Percentiles rank a stretch among this genome's conserved stretches.
phyloP scores from a whole-genome alignment of 1,284 basidiomycete genomes.

The Apiotrichum sp. region DNA sequence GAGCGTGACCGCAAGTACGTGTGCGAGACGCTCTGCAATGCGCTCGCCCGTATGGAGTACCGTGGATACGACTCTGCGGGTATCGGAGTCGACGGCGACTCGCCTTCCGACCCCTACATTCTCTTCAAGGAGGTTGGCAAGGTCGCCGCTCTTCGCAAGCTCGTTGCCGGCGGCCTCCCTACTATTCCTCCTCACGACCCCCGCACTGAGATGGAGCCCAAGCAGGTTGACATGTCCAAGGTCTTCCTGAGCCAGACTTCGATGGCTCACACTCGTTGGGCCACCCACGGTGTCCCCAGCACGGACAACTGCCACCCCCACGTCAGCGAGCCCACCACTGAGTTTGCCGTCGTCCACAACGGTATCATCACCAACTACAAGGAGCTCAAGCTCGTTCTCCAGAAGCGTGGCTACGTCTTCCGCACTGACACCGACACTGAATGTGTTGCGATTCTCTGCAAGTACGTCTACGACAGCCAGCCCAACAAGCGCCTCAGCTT shows the following conservation, averaged over 20 bases:
- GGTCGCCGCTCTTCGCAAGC: constrained; percentile 87
- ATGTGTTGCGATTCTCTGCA: constrained; percentile 89
- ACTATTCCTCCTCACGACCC: constrained; percentile 19
- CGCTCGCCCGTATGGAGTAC: constrained; percentile 93
- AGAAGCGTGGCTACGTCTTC: constrained; percentile 93
- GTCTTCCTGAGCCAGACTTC: constrained; percentile 82
- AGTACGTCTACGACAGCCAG: constrained; percentile 95
- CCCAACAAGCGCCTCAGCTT: constrained; percentile 83
- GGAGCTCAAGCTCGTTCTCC: constrained; percentile 86
- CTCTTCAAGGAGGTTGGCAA: constrained; percentile 99
- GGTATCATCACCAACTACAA: constrained; percentile 95
- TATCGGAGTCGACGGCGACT: constrained; percentile 91
- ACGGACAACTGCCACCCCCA: constrained; percentile 93
- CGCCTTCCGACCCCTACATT: constrained; percentile 57
- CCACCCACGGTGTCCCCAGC: constrained; percentile 92
- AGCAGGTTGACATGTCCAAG: constrained; percentile 68
- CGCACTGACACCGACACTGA: constrained; percentile 98
- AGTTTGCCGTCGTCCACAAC: constrained; percentile 96
- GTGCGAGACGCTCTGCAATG: constrained; percentile 85
- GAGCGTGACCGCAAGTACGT: constrained; percentile 93
- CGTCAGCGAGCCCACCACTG: constrained; percentile 67
- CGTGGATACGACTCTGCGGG: constrained; percentile 95
- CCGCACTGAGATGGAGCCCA: constrained; percentile 12
- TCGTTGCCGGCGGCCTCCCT: constrained; percentile 64
- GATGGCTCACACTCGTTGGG: constrained; percentile 99